Evolutionary conservation across 108 stramenopile species (phyloP), one percentile per base, ranked within the genome.

Genomic region (Hondaea fermentalgiana): DNA sequence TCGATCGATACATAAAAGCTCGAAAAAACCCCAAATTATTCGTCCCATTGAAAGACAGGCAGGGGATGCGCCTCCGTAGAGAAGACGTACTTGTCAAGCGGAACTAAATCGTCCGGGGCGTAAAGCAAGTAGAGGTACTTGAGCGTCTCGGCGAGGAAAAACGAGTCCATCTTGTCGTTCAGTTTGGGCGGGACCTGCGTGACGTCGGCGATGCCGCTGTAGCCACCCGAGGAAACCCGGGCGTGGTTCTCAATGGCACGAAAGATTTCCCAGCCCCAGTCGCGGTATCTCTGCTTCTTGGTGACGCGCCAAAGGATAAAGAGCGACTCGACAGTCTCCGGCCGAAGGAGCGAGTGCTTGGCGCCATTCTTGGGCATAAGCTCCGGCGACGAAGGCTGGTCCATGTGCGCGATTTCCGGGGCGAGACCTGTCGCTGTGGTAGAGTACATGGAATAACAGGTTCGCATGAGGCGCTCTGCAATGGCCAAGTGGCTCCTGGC

Each of bases 11-110:
- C 0, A 35, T 35, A 35, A 35, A 35, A 35, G 29, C 1, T n/a
- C n/a, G n/a, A n/a, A n/a, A n/a, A n/a, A n/a, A n/a, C 28, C 35
- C 0, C 35, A 35, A 35, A 35, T 35, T 35, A 35, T 35, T 57
- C 55, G 8, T 83, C 23, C 76, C 76, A 76, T 16, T 72, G 19
- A 47, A 88, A 64, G 17, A 93, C 60, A 5, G 90, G 88, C 19
- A 98, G 92, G 5, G 97, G 97, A 89, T 99, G 98, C 8, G 98
- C 98, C 93, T 99, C 98, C 5, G 98, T 99, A 55, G 97, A 97
- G 87, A 99, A 97, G 19, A 98, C 93, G 94, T 95, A 96, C 12
- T 91, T 35, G 49, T 89, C 87, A 49, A 94, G 92, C 17, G 91
- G 88, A 12, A 94, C 4, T 5, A 87, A 44, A 44, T 96, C 93